Evolutionary conservation across 768 basidiomycete genomes (phyloP), one percentile per base, ranked within the genome.

Genomic region (Tricholoma sp.): DNA sequence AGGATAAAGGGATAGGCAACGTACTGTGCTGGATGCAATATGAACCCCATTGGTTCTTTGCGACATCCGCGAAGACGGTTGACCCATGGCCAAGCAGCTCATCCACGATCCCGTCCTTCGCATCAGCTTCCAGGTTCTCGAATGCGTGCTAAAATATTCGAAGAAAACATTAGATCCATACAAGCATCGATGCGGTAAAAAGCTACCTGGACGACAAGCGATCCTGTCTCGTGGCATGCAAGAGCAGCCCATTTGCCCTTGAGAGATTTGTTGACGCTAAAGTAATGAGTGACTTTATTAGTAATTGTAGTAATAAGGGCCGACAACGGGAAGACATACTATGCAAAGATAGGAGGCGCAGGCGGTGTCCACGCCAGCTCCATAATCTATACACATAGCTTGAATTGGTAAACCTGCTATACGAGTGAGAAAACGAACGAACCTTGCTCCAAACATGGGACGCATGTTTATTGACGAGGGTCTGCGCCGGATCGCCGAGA

Each of bases 391-490:
- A 14, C 12, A 52, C 27, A 5, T 2, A 37, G n/a, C 21, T 14
- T 21, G 14, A 1, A 32, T 35, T 16, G 5, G 18, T 14, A 12
- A 5, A 22, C 7, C 35, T 24, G 5, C 19, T 4, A 52, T 6
- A 10, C 4, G n/a, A n/a, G n/a, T n/a, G 5, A 16, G 19, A 16
- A 24, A 46, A 5, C 29, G 6, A 12, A 56, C 68, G 19, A 60
- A 89, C 89, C 79, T 93, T 93, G 73, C 89, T 91, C 91, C 91
- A 94, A 31, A 94, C 91, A 67, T 94, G 91, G 50, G 89, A 91
- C 1, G 91, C 90, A 67, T 94, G 91, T 69, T 94, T 94, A 70
- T 93, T 93, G 7, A 93, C 87, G 27, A 94, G 76, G 5, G 91
- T 94, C 67, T 89, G 82, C 0, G 89, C 89, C 7, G 91, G 91